Evolutionary conservation across 345 rosid species (phyloP).

Genomic region (Pugionium cornutum): DNA sequence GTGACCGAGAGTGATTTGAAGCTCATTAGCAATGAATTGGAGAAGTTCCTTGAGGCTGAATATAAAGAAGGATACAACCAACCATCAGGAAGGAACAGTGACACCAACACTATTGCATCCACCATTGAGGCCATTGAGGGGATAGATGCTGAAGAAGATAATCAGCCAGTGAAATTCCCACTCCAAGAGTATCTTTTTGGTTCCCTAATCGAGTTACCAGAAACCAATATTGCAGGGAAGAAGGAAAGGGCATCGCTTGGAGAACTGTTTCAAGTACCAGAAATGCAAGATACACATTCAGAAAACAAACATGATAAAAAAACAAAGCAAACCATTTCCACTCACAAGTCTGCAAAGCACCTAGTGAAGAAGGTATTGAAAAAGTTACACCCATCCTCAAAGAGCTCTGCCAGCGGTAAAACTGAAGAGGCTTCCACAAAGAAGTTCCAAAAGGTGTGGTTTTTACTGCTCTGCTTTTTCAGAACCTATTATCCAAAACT

Average conservation of each 20-base stretch:
- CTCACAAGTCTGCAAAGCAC: conserved; percentile 56
- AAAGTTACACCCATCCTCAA: conserved; percentile 54
- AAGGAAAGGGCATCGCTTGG: conserved; percentile 72
- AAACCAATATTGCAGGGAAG: conserved; percentile 48
- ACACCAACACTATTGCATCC: conserved; percentile 60
- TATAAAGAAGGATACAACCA: conserved; percentile 64
- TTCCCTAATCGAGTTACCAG: conserved; percentile 59
- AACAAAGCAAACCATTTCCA: conserved; percentile 49
- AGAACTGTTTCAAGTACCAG: conserved; percentile 66
- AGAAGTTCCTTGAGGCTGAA: conserved; percentile 80
- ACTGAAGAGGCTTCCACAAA: conserved; percentile 47
- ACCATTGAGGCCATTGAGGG: conserved; percentile 53
- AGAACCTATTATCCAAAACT: not conserved
- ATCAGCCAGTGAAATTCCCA: conserved; percentile 51
- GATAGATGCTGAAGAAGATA: conserved; percentile 47
- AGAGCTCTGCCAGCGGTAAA: conserved; percentile 33
- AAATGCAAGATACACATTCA: conserved; percentile 45
- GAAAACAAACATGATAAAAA: conserved; percentile 43
- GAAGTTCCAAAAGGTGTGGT: conserved; percentile 65
- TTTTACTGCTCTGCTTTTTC: conserved; percentile 22
- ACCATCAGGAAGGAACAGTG: conserved; percentile 66
- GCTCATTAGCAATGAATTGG: conserved; percentile 58
- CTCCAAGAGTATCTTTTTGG: conserved; percentile 86
- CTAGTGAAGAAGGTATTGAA: conserved; percentile 64
- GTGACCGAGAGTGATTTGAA: conserved; percentile 70